phyloP scores from a whole-genome alignment of 148 eudicot species.

The Dysphania ambrosioides region DNA sequence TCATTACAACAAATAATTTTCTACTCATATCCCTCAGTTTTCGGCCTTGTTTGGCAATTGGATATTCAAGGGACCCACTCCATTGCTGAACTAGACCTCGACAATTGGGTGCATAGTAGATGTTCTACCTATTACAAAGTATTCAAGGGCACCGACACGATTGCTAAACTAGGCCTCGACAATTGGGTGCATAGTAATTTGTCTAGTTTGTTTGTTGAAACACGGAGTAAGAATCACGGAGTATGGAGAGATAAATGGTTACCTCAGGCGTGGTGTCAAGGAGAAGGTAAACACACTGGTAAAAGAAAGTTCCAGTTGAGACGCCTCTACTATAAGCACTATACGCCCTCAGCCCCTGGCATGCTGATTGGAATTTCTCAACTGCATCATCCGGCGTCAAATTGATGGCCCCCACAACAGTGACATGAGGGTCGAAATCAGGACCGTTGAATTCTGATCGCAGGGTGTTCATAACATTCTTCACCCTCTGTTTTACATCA shows the following conservation, averaged over 20 bases:
- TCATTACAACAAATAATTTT: not conserved
- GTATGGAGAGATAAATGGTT: too few species aligned
- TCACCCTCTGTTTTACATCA: constrained; percentile 48
- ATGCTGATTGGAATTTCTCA: constrained; percentile 48
- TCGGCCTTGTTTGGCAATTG: too few species aligned
- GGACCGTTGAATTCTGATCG: constrained; percentile 77
- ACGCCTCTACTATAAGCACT: constrained; percentile 47
- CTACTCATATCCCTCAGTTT: too few species aligned
- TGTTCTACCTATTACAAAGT: too few species aligned
- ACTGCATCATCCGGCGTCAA: constrained; percentile 64
- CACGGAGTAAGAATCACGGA: too few species aligned
- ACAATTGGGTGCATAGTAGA: too few species aligned
- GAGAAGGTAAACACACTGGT: constrained; percentile 81
- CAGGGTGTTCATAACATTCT: constrained; percentile 63
- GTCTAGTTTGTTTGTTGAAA: too few species aligned
- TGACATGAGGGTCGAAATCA: constrained; percentile 86
- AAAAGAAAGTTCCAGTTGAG: constrained; percentile 67
- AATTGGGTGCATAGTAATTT: too few species aligned
- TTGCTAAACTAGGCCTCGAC: too few species aligned
- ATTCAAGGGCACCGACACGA: too few species aligned
- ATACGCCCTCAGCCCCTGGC: constrained; percentile 55
- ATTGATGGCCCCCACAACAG: constrained; percentile 64
- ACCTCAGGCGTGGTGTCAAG: constrained; percentile 65
- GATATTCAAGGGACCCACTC: too few species aligned
- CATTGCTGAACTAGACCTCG: too few species aligned